A percentile compares a stretch with the other conserved stretches of the same genome.
Conservation (phyloP, 192 early-diverging fungal species). For the Coemansia sp. region DNA sequence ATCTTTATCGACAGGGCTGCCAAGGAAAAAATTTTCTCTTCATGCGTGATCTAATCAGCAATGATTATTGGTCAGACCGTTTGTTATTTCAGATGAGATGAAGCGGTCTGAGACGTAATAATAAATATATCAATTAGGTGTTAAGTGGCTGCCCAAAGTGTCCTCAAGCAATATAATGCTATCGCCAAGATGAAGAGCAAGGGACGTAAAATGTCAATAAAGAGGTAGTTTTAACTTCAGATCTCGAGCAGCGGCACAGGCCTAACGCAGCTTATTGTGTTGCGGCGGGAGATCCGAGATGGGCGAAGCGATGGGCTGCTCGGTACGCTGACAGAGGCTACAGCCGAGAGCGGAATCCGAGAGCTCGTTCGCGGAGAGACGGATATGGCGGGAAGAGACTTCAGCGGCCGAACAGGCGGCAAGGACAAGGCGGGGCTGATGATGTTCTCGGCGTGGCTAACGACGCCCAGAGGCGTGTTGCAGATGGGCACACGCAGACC, state of each 20-base stretch:
- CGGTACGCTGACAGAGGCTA: constrained; percentile 8
- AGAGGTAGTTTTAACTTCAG: not conserved
- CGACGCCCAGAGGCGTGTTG: constrained; percentile 44
- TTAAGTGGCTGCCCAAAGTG: not conserved
- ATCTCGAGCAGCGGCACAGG: constrained; percentile 17
- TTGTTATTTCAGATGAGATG: too few species aligned
- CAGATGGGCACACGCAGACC: constrained; percentile 47
- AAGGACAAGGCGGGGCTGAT: constrained; percentile 15
- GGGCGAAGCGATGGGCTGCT: constrained; percentile 11
- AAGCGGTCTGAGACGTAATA: not conserved
- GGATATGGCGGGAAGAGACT: not conserved
- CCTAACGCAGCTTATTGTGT: constrained; percentile 23
- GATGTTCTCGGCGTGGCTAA: constrained; percentile 41
- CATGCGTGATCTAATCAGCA: not conserved
- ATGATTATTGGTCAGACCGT: not conserved
- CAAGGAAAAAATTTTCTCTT: not conserved
- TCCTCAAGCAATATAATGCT: not conserved
- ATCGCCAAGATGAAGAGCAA: not conserved
- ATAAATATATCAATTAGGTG: not conserved
- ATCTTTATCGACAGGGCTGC: not conserved
- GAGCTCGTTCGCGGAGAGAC: not conserved
- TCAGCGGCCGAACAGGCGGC: not conserved
- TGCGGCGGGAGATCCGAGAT: constrained; percentile 23
- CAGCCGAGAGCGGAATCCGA: not conserved
- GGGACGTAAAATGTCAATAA: not conserved